Percentiles rank a stretch among this genome's conserved stretches.
Evolutionary conservation across 805 yeast genomes (phyloP).

Genomic region (Starmerella sirachaensis): DNA sequence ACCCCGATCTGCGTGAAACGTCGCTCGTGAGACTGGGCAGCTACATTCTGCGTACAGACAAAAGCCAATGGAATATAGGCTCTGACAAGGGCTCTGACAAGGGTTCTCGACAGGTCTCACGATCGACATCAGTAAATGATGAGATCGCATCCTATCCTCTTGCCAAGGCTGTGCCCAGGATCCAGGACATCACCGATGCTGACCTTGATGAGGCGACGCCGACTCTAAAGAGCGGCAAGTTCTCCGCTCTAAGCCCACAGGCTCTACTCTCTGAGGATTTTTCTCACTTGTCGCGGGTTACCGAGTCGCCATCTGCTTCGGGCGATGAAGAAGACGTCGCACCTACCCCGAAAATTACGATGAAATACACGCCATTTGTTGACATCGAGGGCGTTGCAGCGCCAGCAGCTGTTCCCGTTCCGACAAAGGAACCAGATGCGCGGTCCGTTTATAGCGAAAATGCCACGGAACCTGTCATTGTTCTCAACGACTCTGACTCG

Average conservation of each 20-base stretch:
- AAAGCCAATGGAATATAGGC: constrained; percentile 2
- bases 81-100: constrained; percentile 2
- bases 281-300: background rate
- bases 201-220: constrained; percentile 17
- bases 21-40: constrained; percentile 27
- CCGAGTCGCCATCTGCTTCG: background rate
- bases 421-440: background rate
- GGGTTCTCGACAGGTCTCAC: background rate
- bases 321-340: background rate
- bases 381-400: constrained; percentile 5
- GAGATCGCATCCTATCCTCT: background rate
- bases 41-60: constrained; percentile 18
- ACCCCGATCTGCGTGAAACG: constrained; percentile 27
- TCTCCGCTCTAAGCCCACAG: constrained; percentile 1
- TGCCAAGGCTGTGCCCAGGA: too few relatives aligned
- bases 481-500: background rate
- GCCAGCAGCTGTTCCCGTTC: constrained; percentile 1
- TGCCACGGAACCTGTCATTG: background rate
- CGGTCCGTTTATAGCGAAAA: background rate
- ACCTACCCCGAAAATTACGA: background rate
- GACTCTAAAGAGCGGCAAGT: constrained; percentile 6
- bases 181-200: too few relatives aligned
- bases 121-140: background rate
- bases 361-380: constrained; percentile 10
- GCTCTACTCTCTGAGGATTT: background rate